A percentile compares a stretch with the other conserved stretches of the same genome.
Conservation (phyloP, 2,329 filamentous ascomycete species). For the Pseudogymnoascus sp. region DNA sequence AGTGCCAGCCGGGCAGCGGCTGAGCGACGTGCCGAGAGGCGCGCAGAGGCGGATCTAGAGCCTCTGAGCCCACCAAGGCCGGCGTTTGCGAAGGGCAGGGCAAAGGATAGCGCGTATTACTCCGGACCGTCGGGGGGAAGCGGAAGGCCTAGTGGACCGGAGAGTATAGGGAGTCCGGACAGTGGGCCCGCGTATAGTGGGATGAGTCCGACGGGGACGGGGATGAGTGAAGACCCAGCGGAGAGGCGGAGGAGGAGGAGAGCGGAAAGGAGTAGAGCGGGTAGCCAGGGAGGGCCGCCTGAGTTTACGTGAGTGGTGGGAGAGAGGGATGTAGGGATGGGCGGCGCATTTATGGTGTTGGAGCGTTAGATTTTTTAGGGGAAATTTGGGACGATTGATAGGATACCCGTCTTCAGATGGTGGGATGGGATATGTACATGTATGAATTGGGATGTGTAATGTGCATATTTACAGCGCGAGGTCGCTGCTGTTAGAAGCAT, state of each 20-base stretch:
- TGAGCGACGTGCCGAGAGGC: conserved; percentile 36
- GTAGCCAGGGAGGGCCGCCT: not conserved
- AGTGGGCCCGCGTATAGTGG: conserved; percentile 27
- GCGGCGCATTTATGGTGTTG: conserved; percentile 1
- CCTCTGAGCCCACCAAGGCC: conserved; percentile 47
- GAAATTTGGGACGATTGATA: not conserved
- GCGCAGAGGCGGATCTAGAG: conserved; percentile 18
- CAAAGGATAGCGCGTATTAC: conserved; percentile 55
- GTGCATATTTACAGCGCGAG: conserved; percentile 3
- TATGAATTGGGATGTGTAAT: conserved; percentile 6
- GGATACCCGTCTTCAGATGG: not conserved
- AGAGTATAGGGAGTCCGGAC: conserved; percentile 21
- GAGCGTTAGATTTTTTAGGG: not conserved
- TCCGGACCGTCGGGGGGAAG: conserved; percentile 25
- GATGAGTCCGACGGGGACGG: conserved; percentile 21
- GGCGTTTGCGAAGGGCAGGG: conserved; percentile 43
- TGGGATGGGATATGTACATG: conserved; percentile 4
- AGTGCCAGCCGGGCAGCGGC: conserved; percentile 37
- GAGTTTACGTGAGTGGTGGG: not conserved
- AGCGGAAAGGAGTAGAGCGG: conserved; percentile 37
- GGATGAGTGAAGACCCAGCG: conserved; percentile 33
- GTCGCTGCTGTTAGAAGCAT: conserved; percentile 2
- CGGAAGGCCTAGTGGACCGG: conserved; percentile 11
- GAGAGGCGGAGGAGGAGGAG: conserved; percentile 48
- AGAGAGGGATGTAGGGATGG: not conserved